Conservation (phyloP, 306 rosid genomes). For the Cicer judaicum region DNA sequence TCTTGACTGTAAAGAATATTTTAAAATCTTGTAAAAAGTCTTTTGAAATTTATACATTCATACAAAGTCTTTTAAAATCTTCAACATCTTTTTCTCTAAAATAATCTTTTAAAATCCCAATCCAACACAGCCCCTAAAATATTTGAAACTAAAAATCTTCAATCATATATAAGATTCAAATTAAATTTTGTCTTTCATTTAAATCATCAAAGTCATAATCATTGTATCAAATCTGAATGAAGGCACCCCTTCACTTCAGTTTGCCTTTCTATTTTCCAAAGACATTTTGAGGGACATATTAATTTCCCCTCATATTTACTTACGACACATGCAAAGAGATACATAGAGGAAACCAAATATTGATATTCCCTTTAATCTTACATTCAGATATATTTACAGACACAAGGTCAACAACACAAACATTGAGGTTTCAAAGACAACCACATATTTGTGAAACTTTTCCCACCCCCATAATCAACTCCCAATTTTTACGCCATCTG, state of each 20-base stretch:
- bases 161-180: background rate
- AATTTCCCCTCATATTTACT: conserved; percentile 30
- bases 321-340: background rate
- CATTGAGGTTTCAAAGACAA: conserved; percentile 20
- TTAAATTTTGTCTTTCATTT: background rate
- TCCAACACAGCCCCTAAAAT: no score
- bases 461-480: background rate
- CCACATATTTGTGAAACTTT: background rate
- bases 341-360: conserved; percentile 24
- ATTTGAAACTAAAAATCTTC: background rate
- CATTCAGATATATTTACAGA: conserved; percentile 49
- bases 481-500: background rate
- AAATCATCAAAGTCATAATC: background rate
- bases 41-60: no score
- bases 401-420: conserved; percentile 26
- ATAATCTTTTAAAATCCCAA: no score
- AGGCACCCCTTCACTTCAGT: background rate
- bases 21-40: no score
- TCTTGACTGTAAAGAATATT: no score
- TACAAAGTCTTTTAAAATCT: no score
- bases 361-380: background rate
- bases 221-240: background rate
- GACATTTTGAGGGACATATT: conserved; percentile 1
- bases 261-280: background rate
- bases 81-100: no score